Base-by-base conservation (phyloP, 2,329 filamentous ascomycete genomes). In the Xylariomycetidae sp. region DNA sequence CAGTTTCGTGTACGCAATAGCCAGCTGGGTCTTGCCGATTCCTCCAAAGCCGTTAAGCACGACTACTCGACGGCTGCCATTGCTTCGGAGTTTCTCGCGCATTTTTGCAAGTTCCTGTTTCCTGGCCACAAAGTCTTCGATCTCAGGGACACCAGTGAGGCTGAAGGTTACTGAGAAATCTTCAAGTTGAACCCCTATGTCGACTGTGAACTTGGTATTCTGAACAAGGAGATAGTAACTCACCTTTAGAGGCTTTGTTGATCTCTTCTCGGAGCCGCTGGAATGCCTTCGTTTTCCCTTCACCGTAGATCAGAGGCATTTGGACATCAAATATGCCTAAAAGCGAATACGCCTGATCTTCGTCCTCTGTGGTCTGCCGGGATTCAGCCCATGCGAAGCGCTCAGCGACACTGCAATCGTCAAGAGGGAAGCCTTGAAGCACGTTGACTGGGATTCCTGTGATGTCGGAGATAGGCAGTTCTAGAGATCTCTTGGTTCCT, bases 71-170 rank as follows among this genome's bases (percentile, higher is more conserved):
- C 49, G 51, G 31, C 38, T 45, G 14, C 46, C 44, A 40, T 56
- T 36, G 16, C 48, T 35, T 9, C 30, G 31, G 31, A 61, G 48
- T 33, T 16, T 38, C 17, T 33, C 35, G 27, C 51, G 49, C 34
- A 63, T 61, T 26, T 51, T 42, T 23, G 27, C 31, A 2, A 61
- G 46, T 41, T 61, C 52, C 12, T 42, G 26, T 27, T 52, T 34
- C 44, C 56, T 49, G 23, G 48, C 55, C 12, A 61, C 51, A 36
- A 61, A 58, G 27, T 54, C 27, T 36, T 48, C 37, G 28, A 42
- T 46, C 16, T 56, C 44, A 25, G 45, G 41, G 42, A 50, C 43
- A 33, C 42, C 37, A 15, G 41, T 39, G 17, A 58, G 42, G 20
- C 49, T 56, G 25, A 60, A 53, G 13, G 37, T 29, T 19, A 58